These are phyloP conservation scores for Stephania yunnanensis DNA, from an alignment of 164 flowering plant genomes.

Conservation along the genomic window DNA sequence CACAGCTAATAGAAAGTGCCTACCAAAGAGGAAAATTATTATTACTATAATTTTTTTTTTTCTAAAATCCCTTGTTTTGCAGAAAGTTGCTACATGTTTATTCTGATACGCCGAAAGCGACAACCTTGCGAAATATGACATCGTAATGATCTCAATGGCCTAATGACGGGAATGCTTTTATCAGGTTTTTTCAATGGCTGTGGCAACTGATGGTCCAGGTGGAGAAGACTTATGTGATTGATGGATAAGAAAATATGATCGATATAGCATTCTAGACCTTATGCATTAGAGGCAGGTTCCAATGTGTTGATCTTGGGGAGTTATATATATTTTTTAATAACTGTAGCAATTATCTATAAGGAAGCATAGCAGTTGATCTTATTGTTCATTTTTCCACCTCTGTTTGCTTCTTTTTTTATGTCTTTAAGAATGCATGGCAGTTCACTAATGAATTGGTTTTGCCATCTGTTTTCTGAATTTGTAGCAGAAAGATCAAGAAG, in stretches of 20 bases:
- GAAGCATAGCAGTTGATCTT: no score
- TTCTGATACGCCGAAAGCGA: not conserved
- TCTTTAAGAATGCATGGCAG: not conserved
- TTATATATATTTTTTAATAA: no score
- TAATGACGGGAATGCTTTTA: not conserved
- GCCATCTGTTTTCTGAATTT: not conserved
- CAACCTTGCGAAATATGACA: not conserved
- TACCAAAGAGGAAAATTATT: no score
- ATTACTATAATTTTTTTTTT: no score
- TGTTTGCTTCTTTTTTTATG: no score
- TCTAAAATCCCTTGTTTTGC: no score
- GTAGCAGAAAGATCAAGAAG: slow-evolving; percentile 45
- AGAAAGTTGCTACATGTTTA: not conserved
- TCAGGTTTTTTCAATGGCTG: not conserved
- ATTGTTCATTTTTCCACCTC: no score
- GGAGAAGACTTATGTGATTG: not conserved
- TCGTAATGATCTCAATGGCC: not conserved
- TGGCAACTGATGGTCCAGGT: not conserved
- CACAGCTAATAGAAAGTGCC: not conserved
- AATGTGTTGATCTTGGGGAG: no score
- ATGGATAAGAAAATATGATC: not conserved
- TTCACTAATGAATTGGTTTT: not conserved
- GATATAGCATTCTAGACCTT: no score
- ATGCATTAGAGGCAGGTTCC: no score
- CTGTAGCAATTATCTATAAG: no score